Percentiles rank a stretch among this genome's conserved stretches.
These are phyloP conservation scores for Pythium insidiosum DNA, from an alignment of 352 stramenopile genomes.

Conservation along the genomic window DNA sequence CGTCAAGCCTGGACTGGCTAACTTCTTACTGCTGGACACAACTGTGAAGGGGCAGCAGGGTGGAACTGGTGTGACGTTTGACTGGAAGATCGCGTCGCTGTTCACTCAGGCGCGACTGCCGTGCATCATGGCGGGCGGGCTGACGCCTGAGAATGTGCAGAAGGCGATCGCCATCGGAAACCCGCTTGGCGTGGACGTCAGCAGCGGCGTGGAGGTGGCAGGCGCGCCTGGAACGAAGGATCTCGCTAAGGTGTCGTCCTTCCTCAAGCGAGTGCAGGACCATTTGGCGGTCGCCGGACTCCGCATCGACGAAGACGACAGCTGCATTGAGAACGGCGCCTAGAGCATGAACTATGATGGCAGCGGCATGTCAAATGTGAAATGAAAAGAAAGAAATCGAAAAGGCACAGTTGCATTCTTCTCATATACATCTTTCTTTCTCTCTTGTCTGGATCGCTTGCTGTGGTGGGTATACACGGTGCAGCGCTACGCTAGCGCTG, in stretches of 20 bases:
- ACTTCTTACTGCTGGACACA: slow-evolving; percentile 94
- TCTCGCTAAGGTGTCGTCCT: slow-evolving; percentile 37
- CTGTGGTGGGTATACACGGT: no score
- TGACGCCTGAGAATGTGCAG: slow-evolving; percentile 91
- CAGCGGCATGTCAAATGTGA: no score
- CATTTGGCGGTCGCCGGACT: slow-evolving; percentile 40
- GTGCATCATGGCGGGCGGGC: slow-evolving; percentile 94
- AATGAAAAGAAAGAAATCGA: no score
- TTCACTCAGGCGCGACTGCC: slow-evolving; percentile 88
- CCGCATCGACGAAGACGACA: slow-evolving; percentile 61
- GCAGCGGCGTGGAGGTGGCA: slow-evolving; percentile 91
- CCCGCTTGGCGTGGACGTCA: slow-evolving; percentile 94
- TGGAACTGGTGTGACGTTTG: slow-evolving; percentile 93
- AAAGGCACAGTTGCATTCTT: no score
- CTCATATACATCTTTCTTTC: no score
- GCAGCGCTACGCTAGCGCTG: no score
- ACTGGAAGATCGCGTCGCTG: slow-evolving; percentile 92
- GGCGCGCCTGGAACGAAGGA: slow-evolving; percentile 62
- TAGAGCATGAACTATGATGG: no score
- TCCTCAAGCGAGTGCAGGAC: slow-evolving; percentile 60
- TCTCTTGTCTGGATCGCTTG: no score
- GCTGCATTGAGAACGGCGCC: no score
- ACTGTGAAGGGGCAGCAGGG: slow-evolving; percentile 90
- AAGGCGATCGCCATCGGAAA: slow-evolving; percentile 78
- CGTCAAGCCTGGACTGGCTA: slow-evolving; percentile 51